Evolutionary conservation across 345 rosid genomes (phyloP).

Genomic region (Pugionium dolabratum): DNA sequence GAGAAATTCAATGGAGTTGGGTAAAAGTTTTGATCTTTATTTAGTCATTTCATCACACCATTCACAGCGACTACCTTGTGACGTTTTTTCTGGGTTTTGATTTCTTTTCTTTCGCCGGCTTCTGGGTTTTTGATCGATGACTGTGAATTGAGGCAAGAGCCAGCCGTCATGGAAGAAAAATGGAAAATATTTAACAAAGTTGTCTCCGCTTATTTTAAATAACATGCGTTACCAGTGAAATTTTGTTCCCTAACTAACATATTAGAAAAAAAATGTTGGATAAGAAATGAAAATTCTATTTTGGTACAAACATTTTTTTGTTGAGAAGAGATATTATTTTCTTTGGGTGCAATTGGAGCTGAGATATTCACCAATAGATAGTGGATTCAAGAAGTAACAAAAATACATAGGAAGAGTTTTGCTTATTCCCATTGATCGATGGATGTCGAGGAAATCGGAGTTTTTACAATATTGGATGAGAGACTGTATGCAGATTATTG

Average conservation of each 20-base stretch:
- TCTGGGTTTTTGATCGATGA: constrained; percentile 22
- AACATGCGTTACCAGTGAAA: too few relatives aligned
- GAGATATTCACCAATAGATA: constrained; percentile 77
- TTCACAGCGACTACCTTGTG: constrained; percentile 12
- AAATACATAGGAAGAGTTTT: constrained; percentile 48
- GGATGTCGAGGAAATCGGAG: neutral
- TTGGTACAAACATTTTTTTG: neutral
- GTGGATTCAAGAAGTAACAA: constrained; percentile 72
- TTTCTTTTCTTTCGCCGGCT: neutral
- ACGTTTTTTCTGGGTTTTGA: neutral
- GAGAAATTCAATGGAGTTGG: constrained; percentile 14
- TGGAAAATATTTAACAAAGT: neutral
- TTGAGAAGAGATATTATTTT: constrained; percentile 27
- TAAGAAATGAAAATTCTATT: neutral
- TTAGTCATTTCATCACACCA: constrained; percentile 23
- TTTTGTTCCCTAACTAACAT: too few relatives aligned
- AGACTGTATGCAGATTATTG: neutral
- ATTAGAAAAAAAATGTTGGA: neutral
- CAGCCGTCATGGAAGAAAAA: neutral
- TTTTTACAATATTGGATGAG: constrained; percentile 7
- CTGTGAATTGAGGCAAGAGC: constrained; percentile 1
- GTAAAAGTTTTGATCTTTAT: constrained; percentile 27
- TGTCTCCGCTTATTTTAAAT: too few relatives aligned
- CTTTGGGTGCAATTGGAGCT: constrained; percentile 49
- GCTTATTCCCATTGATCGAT: constrained; percentile 30